A percentile compares a stretch with the other conserved stretches of the same genome.
Conservation (phyloP, 306 rosid species). For the Coriaria nepalensis region DNA sequence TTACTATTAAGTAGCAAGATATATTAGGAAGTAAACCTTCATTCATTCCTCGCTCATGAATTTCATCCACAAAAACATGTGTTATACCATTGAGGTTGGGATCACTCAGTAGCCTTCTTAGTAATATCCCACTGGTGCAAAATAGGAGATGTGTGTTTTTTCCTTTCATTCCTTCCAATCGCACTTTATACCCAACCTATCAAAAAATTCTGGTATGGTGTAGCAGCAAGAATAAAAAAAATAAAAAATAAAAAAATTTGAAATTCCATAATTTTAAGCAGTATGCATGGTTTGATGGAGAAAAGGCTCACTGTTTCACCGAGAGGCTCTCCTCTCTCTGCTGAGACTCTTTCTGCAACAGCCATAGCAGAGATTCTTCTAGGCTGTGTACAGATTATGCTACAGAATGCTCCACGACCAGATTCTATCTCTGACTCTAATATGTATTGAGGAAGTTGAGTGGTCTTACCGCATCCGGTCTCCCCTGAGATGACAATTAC, state of each 20-base stretch:
- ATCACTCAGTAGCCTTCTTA: conserved; percentile 46
- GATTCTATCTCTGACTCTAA: conserved; percentile 50
- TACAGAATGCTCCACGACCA: conserved; percentile 52
- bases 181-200: conserved; percentile 53
- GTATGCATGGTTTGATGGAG: conserved; percentile 15
- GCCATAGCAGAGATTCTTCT: conserved; percentile 51
- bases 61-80: conserved; percentile 53
- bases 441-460: conserved; percentile 48
- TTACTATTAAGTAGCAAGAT: neutral
- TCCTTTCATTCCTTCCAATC: conserved; percentile 48
- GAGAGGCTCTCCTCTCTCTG: conserved; percentile 47
- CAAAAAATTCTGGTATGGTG: conserved; percentile 72
- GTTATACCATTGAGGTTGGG: conserved; percentile 39
- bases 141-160: conserved; percentile 49
- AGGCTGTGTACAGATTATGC: conserved; percentile 47
- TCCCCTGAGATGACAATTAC: conserved; percentile 48
- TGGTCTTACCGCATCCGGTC: conserved; percentile 59
- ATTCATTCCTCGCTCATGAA: conserved; percentile 58
- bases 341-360: conserved; percentile 42
- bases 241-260: conserved; percentile 26
- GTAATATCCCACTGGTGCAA: conserved; percentile 51
- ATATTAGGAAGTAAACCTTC: conserved; percentile 27
- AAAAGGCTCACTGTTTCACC: conserved; percentile 41
- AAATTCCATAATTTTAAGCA: conserved; percentile 6
- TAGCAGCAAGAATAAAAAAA: conserved; percentile 47